Evolutionary conservation across 192 early-diverging fungal genomes (phyloP).

Genomic region (Umbelopsis sp.): DNA sequence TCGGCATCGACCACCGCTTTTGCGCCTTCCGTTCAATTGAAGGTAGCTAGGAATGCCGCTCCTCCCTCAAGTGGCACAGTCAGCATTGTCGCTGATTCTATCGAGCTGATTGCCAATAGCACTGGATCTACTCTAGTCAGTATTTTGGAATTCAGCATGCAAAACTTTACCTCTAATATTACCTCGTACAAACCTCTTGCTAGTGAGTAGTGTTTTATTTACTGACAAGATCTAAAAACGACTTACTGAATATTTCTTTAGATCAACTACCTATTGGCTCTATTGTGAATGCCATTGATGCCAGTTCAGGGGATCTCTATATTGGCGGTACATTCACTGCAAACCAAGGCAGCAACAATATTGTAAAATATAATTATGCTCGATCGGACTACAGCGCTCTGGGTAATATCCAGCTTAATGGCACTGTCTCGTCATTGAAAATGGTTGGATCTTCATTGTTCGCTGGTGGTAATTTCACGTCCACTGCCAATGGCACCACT

Average conservation of each 20-base stretch:
- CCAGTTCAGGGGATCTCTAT: constrained; percentile 34
- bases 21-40: constrained; percentile 22
- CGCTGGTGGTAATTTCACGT: constrained; percentile 20
- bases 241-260: constrained; percentile 24
- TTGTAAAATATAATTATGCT: constrained; percentile 57
- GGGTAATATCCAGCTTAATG: neutral
- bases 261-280: constrained; percentile 51
- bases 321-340: constrained; percentile 64
- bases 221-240: neutral
- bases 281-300: constrained; percentile 49
- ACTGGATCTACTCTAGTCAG: constrained; percentile 26
- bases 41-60: constrained; percentile 19
- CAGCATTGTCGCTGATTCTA: constrained; percentile 36
- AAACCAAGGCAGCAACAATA: constrained; percentile 37
- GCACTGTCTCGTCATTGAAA: neutral
- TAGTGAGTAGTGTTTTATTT: constrained; percentile 1
- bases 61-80: constrained; percentile 2
- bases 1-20: constrained; percentile 17
- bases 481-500: neutral
- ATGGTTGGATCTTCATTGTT: constrained; percentile 1
- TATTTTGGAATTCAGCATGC: constrained; percentile 34
- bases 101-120: constrained; percentile 24
- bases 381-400: neutral
- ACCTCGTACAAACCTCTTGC: constrained; percentile 30
- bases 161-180: constrained; percentile 3